These are phyloP conservation scores for Talaromyces sp. DNA, from an alignment of 2,329 filamentous ascomycete species.

Conservation along the genomic window DNA sequence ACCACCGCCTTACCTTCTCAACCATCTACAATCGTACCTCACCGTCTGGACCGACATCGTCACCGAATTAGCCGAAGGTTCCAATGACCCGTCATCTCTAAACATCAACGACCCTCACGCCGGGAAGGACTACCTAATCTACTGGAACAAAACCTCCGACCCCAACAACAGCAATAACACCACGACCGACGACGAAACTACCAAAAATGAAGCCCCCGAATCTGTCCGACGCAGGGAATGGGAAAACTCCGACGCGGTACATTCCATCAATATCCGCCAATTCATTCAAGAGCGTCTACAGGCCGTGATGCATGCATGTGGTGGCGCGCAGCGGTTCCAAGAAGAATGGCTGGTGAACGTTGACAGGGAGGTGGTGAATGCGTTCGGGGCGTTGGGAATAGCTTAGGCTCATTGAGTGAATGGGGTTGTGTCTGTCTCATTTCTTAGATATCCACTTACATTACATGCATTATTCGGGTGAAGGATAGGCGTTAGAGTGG, in stretches of 20 bases:
- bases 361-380: conserved; percentile 40
- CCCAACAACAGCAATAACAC: conserved; percentile 18
- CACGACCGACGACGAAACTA: conserved; percentile 19
- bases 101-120: conserved; percentile 25
- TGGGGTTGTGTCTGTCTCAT: not conserved
- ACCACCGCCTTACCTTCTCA: conserved; percentile 41
- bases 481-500: not conserved
- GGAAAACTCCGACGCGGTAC: conserved; percentile 40
- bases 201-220: conserved; percentile 37
- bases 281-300: conserved; percentile 43
- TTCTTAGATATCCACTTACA: not conserved
- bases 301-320: conserved; percentile 37
- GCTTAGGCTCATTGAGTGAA: conserved; percentile 21
- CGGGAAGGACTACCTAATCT: conserved; percentile 17
- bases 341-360: conserved; percentile 44
- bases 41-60: conserved; percentile 47
- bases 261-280: conserved; percentile 44
- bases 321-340: conserved; percentile 41
- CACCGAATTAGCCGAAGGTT: conserved; percentile 43
- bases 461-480: not conserved
- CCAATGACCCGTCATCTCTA: conserved; percentile 32
- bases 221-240: conserved; percentile 39
- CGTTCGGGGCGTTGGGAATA: conserved; percentile 38
- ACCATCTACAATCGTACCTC: conserved; percentile 45
- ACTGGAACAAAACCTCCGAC: conserved; percentile 20